Percentiles rank a stretch among this genome's conserved stretches.
Conservation (phyloP, 2,329 filamentous ascomycete species). For the Xylariaceae sp. region DNA sequence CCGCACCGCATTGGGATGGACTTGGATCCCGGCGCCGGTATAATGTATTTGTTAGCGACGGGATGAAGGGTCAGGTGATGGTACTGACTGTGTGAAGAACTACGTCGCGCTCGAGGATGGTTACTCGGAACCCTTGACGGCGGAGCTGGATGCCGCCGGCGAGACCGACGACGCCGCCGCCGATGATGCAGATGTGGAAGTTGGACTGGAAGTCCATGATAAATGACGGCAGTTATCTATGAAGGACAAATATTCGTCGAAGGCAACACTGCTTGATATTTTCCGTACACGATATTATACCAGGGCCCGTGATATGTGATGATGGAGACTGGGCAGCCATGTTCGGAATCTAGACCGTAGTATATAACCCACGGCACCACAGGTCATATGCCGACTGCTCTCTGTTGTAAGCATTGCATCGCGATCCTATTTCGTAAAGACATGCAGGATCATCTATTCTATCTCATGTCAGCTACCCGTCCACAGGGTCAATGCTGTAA, state of each 20-base stretch:
- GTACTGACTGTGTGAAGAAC: conserved; percentile 19
- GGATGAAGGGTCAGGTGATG: background rate
- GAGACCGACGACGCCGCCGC: conserved; percentile 21
- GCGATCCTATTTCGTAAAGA: too few relatives aligned
- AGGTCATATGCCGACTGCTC: too few relatives aligned
- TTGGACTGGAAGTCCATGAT: background rate
- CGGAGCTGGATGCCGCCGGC: conserved; percentile 20
- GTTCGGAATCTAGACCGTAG: too few relatives aligned
- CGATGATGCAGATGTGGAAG: conserved; percentile 22
- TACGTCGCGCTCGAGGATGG: conserved; percentile 18
- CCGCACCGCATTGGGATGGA: conserved; percentile 23
- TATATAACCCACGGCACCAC: too few relatives aligned
- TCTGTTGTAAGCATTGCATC: too few relatives aligned
- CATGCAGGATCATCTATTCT: too few relatives aligned
- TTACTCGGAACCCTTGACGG: conserved; percentile 22
- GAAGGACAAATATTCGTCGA: too few relatives aligned
- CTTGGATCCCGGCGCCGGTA: conserved; percentile 22
- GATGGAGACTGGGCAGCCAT: background rate
- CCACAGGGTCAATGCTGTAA: too few relatives aligned
- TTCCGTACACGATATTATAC: background rate
- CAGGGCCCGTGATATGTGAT: background rate
- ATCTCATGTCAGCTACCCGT: too few relatives aligned
- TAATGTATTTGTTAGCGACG: conserved; percentile 4
- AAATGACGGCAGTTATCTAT: too few relatives aligned
- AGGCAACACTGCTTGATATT: too few relatives aligned